Evolutionary conservation across 192 early-diverging fungal species (phyloP).

Genomic region (Backusella westeae): DNA sequence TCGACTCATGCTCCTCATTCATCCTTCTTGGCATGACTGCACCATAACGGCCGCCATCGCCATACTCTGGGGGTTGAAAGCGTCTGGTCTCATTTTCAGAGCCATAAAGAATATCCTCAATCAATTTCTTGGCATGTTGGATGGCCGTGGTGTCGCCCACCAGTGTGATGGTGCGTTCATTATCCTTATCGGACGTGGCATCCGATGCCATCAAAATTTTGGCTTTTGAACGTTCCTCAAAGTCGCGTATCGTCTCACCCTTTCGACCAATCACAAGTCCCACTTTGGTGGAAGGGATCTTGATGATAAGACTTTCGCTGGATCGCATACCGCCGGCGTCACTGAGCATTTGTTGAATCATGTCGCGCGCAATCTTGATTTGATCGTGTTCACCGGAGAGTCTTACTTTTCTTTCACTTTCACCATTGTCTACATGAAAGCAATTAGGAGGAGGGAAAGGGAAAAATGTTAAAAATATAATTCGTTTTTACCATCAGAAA

Average conservation of each 20-base stretch:
- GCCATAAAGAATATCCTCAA: constrained; percentile 70
- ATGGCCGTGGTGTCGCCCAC: constrained; percentile 68
- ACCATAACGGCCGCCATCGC: constrained; percentile 11
- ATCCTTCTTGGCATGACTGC: background rate
- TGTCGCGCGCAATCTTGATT: constrained; percentile 47
- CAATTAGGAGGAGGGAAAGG: too few relatives aligned
- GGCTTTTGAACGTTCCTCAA: constrained; percentile 66
- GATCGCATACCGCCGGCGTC: constrained; percentile 21
- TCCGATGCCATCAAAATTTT: constrained; percentile 71
- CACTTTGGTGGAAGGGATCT: constrained; percentile 66
- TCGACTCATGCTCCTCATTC: constrained; percentile 41
- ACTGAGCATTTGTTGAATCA: constrained; percentile 50
- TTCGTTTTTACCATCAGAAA: constrained; percentile 33
- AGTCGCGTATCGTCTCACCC: constrained; percentile 74
- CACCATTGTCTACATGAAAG: constrained; percentile 30
- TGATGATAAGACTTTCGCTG: constrained; percentile 45
- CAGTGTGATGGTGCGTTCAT: constrained; percentile 60
- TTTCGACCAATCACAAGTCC: constrained; percentile 82
- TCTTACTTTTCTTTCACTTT: constrained; percentile 47
- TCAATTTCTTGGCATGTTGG: constrained; percentile 65
- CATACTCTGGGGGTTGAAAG: background rate
- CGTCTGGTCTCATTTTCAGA: constrained; percentile 11
- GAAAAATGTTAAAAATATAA: too few relatives aligned
- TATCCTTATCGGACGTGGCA: constrained; percentile 30
- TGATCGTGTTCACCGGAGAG: constrained; percentile 47